Percentiles rank a stretch among this genome's conserved stretches.
phyloP scores from a whole-genome alignment of 768 basidiomycete species.

The Pleurotus tuber-regium region DNA sequence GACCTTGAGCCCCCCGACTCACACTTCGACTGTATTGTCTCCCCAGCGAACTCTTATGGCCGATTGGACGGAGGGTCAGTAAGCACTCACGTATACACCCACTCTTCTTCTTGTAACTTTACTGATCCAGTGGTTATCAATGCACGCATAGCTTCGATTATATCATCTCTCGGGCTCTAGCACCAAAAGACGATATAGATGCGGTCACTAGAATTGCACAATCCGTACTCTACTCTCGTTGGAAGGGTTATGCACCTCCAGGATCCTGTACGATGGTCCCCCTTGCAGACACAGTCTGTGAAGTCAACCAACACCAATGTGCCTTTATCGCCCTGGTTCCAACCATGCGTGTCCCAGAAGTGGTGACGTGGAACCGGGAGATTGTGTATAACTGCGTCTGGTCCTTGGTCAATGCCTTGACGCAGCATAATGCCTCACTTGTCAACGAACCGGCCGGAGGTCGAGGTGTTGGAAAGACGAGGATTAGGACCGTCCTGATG shows the following conservation, averaged over 20 bases:
- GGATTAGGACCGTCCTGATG: slow-evolving; percentile 10
- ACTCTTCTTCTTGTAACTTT: too few relatives aligned
- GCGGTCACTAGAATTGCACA: slow-evolving; percentile 15
- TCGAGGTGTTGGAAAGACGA: neutral
- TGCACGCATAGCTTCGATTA: slow-evolving; percentile 12
- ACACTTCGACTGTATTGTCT: slow-evolving; percentile 14
- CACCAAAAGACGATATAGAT: slow-evolving; percentile 9
- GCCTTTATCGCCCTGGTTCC: slow-evolving; percentile 22
- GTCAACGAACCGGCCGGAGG: neutral
- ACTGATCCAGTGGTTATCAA: too few relatives aligned
- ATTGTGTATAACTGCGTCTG: slow-evolving; percentile 28
- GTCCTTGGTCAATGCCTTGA: slow-evolving; percentile 11
- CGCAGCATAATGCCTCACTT: slow-evolving; percentile 10
- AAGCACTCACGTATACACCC: too few relatives aligned
- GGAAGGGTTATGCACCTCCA: slow-evolving; percentile 26
- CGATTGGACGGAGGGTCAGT: slow-evolving; percentile 14
- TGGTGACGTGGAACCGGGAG: slow-evolving; percentile 22
- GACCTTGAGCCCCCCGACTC: slow-evolving; percentile 4
- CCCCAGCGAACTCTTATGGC: slow-evolving; percentile 14
- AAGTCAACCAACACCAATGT: slow-evolving; percentile 18
- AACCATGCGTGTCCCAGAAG: slow-evolving; percentile 27
- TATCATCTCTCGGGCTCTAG: slow-evolving; percentile 5
- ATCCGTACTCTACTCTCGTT: slow-evolving; percentile 17
- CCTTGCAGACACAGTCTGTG: slow-evolving; percentile 15
- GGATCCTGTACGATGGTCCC: slow-evolving; percentile 25